phyloP scores from a whole-genome alignment of 345 rosid genomes.

The Capsella bursapastoris region DNA sequence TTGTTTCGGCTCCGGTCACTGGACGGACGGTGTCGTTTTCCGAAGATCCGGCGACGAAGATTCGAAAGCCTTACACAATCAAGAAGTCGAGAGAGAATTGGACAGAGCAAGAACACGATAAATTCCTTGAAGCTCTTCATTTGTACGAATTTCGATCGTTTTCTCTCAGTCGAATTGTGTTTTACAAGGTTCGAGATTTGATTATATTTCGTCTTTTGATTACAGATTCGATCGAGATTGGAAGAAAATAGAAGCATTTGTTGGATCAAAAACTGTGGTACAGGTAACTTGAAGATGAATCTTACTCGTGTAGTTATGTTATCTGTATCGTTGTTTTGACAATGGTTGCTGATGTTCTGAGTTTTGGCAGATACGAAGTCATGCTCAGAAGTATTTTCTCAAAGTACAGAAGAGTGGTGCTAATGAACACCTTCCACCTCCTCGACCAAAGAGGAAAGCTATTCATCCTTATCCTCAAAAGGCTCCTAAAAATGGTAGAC shows the following conservation, averaged over 20 bases:
- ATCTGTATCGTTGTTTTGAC: no score
- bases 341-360: slow-evolving; percentile 25
- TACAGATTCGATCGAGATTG: slow-evolving; percentile 93
- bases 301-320: not conserved
- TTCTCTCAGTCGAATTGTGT: slow-evolving; percentile 5
- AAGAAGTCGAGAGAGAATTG: slow-evolving; percentile 97
- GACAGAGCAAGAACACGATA: slow-evolving; percentile 95
- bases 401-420: slow-evolving; percentile 93
- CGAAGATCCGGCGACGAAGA: slow-evolving; percentile 73
- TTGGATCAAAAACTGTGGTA: slow-evolving; percentile 91
- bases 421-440: slow-evolving; percentile 91
- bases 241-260: slow-evolving; percentile 98
- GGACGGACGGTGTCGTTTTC: slow-evolving; percentile 39
- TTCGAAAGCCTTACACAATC: slow-evolving; percentile 90
- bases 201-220: not conserved
- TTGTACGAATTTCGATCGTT: slow-evolving; percentile 54
- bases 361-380: slow-evolving; percentile 82
- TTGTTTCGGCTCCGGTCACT: slow-evolving; percentile 23
- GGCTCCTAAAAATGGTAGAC: slow-evolving; percentile 69
- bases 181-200: not conserved
- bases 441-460: slow-evolving; percentile 95
- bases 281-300: slow-evolving; percentile 56
- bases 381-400: slow-evolving; percentile 91
- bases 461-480: slow-evolving; percentile 94
- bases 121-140: slow-evolving; percentile 93